phyloP scores from a whole-genome alignment of 345 rosid genomes.

The Gossypium mustelinum region DNA sequence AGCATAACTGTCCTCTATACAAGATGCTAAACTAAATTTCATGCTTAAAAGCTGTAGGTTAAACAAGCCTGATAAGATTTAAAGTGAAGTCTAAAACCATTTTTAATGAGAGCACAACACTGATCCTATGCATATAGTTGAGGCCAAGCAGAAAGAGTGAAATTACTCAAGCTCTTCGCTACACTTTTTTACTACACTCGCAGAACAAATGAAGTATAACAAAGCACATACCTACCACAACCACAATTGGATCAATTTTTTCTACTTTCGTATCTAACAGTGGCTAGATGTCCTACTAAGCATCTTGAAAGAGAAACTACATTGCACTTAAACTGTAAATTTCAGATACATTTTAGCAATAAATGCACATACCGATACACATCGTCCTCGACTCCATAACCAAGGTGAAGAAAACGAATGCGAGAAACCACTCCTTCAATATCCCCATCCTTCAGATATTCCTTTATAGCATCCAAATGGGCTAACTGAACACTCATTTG shows the following conservation, averaged over 20 bases:
- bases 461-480: constrained; percentile 65
- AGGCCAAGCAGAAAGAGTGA: not conserved
- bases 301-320: not conserved
- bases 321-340: constrained; percentile 1
- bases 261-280: not conserved
- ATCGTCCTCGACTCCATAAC: constrained; percentile 60
- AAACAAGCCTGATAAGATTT: not conserved
- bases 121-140: not conserved
- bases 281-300: not conserved
- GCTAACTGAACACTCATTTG: constrained; percentile 61
- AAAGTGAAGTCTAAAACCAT: not conserved
- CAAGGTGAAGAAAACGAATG: constrained; percentile 66
- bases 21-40: constrained; percentile 2
- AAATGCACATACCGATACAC: constrained; percentile 53
- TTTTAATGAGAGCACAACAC: not conserved
- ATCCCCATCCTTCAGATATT: constrained; percentile 38
- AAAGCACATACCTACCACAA: not conserved
- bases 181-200: not conserved
- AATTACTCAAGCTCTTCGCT: not conserved
- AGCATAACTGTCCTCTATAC: not conserved
- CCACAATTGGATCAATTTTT: not conserved
- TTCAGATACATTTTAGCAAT: not conserved
- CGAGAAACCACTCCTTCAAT: constrained; percentile 51
- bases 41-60: not conserved
- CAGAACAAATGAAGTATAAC: not conserved